Conservation (phyloP, 2,329 filamentous ascomycete genomes). For the Seiridium cupressi region DNA sequence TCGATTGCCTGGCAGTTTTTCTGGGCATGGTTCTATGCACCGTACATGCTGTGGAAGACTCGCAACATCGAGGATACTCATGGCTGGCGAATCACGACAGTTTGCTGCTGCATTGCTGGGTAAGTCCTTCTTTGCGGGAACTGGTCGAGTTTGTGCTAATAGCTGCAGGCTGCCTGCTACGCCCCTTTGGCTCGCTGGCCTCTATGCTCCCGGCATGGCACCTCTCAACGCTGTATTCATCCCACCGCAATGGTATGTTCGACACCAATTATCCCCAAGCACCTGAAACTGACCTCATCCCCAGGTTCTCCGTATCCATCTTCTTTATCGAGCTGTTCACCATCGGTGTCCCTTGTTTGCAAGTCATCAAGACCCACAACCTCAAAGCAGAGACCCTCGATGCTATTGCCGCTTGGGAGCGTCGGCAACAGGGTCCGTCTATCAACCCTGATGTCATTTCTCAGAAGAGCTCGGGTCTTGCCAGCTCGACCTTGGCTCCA, state of each 20-base stretch:
- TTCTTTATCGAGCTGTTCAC: conserved; percentile 62
- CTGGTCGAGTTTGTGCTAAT: neutral
- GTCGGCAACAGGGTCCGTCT: conserved; percentile 31
- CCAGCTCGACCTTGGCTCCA: conserved; percentile 7
- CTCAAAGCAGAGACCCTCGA: conserved; percentile 47
- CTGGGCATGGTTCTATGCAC: conserved; percentile 62
- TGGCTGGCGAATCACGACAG: conserved; percentile 65
- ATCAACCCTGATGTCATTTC: conserved; percentile 30
- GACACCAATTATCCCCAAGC: neutral
- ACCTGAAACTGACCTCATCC: conserved; percentile 3
- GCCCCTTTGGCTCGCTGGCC: conserved; percentile 65
- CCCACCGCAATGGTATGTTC: conserved; percentile 59
- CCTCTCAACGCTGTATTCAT: conserved; percentile 53
- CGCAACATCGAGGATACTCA: conserved; percentile 62
- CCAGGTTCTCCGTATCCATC: conserved; percentile 58
- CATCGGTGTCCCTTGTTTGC: conserved; percentile 61
- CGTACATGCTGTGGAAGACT: conserved; percentile 60
- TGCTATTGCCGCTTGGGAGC: conserved; percentile 47
- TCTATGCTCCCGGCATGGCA: conserved; percentile 50
- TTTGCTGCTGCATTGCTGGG: conserved; percentile 46
- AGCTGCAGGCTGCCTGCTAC: conserved; percentile 56
- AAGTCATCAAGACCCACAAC: conserved; percentile 46
- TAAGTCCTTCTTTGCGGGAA: conserved; percentile 22
- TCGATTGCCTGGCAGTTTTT: conserved; percentile 63
- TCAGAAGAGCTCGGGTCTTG: conserved; percentile 18